phyloP scores from a whole-genome alignment of 768 basidiomycete genomes.

The Tricholoma matsutake region DNA sequence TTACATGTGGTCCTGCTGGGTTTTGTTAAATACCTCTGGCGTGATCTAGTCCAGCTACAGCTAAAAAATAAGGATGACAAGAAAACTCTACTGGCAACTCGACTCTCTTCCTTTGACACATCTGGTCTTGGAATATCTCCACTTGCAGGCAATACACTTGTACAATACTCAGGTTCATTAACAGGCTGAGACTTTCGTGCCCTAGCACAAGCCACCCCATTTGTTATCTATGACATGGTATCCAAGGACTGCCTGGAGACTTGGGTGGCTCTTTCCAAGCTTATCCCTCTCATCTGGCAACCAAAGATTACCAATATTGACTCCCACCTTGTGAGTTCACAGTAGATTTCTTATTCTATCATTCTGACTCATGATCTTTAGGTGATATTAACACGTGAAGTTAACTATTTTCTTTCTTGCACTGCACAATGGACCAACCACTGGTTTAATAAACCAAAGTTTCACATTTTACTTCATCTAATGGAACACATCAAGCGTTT shows the following conservation, averaged over 20 bases:
- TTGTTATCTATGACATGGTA: slow-evolving; percentile 32
- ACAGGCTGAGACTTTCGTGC: slow-evolving; percentile 28
- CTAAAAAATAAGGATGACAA: slow-evolving; percentile 24
- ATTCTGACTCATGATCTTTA: too few species aligned
- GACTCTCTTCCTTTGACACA: slow-evolving; percentile 28
- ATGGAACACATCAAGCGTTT: too few species aligned
- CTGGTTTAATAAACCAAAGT: too few species aligned
- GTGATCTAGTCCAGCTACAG: too few species aligned
- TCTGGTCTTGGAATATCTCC: slow-evolving; percentile 30
- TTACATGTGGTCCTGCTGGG: slow-evolving; percentile 43
- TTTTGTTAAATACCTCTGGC: slow-evolving; percentile 48
- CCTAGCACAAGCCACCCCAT: slow-evolving; percentile 29
- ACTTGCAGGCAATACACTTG: slow-evolving; percentile 29
- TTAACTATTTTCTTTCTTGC: too few species aligned
- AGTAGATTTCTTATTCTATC: too few species aligned
- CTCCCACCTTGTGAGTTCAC: too few species aligned
- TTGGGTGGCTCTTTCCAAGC: slow-evolving; percentile 26
- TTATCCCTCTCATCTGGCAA: slow-evolving; percentile 33
- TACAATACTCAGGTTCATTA: slow-evolving; percentile 32
- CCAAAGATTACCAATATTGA: slow-evolving; percentile 11
- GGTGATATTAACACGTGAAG: too few species aligned
- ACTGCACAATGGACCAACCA: too few species aligned
- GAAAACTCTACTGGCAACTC: slow-evolving; percentile 18
- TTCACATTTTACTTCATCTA: too few species aligned
- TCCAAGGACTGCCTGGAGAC: slow-evolving; percentile 14